These are phyloP conservation scores for Perkinsus marinus DNA, from an alignment of 169 alveolate species.

Conservation along the genomic window DNA sequence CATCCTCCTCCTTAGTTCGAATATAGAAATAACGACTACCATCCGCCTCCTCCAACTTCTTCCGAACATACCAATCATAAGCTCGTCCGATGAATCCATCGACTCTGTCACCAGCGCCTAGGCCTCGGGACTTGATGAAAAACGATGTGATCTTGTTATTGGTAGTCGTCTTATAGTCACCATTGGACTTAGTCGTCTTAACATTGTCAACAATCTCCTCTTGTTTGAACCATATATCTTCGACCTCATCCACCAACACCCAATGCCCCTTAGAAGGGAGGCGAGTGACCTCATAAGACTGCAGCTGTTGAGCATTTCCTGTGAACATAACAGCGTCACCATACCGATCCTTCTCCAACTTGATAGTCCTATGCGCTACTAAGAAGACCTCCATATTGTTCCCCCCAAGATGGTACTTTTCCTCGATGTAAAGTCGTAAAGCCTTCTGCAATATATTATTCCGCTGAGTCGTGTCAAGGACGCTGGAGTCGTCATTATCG, in stretches of 20 bases:
- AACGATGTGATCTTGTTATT: background rate
- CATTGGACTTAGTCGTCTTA: background rate
- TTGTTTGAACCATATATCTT: background rate
- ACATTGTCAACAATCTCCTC: background rate
- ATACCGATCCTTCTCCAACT: background rate
- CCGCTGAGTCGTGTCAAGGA: background rate
- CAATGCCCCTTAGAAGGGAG: background rate
- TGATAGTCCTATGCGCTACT: background rate
- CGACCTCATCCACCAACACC: background rate
- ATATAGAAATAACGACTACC: background rate
- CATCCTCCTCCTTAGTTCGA: background rate
- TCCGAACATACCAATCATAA: conserved; percentile 12
- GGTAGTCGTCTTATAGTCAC: background rate
- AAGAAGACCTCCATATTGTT: background rate
- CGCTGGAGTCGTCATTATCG: background rate
- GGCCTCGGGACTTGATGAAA: background rate
- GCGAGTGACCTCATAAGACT: background rate
- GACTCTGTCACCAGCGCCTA: background rate
- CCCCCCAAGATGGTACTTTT: background rate
- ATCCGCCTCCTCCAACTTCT: background rate
- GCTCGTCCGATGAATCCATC: conserved; percentile 7
- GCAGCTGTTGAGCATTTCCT: background rate
- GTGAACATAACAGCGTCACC: background rate
- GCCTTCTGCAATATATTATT: background rate
- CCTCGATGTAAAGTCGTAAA: background rate